A percentile compares a stretch with the other conserved stretches of the same genome.
phyloP scores from a whole-genome alignment of 805 yeast species.

The Cyberlindnera saturnus region DNA sequence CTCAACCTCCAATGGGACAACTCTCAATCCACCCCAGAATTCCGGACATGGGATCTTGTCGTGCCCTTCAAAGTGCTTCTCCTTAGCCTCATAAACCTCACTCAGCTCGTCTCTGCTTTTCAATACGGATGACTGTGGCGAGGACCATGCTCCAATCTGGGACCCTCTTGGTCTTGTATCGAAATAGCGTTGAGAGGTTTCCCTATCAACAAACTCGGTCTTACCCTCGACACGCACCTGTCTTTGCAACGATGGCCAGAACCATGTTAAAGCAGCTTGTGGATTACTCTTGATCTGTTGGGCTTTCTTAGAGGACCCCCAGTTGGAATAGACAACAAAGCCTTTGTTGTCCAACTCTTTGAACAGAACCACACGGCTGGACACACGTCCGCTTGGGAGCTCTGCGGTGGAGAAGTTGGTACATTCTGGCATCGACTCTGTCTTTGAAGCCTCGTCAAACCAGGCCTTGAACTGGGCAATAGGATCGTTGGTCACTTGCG shows the following conservation, averaged over 20 bases:
- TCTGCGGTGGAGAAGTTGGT: constrained; percentile 84
- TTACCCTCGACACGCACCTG: constrained; percentile 91
- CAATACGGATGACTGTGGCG: constrained; percentile 74
- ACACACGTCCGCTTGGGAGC: constrained; percentile 85
- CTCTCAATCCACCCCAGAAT: constrained; percentile 91
- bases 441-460: constrained; percentile 69
- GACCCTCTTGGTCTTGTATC: constrained; percentile 89
- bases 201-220: constrained; percentile 66
- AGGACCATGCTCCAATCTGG: constrained; percentile 94
- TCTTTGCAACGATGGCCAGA: constrained; percentile 88
- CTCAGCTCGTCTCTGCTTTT: constrained; percentile 59
- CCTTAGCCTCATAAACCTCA: constrained; percentile 37
- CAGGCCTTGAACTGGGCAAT: constrained; percentile 74
- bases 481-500: constrained; percentile 54
- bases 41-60: constrained; percentile 84
- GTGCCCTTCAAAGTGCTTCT: constrained; percentile 50
- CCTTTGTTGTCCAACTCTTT: constrained; percentile 87
- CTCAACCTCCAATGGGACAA: constrained; percentile 85
- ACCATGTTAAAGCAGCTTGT: constrained; percentile 78
- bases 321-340: constrained; percentile 83
- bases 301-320: constrained; percentile 83
- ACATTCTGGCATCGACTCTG: constrained; percentile 71
- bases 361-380: constrained; percentile 76
- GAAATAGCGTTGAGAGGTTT: constrained; percentile 73
- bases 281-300: constrained; percentile 66